phyloP scores from a whole-genome alignment of 2,329 filamentous ascomycete genomes.

The Colletotrichum viniferum region DNA sequence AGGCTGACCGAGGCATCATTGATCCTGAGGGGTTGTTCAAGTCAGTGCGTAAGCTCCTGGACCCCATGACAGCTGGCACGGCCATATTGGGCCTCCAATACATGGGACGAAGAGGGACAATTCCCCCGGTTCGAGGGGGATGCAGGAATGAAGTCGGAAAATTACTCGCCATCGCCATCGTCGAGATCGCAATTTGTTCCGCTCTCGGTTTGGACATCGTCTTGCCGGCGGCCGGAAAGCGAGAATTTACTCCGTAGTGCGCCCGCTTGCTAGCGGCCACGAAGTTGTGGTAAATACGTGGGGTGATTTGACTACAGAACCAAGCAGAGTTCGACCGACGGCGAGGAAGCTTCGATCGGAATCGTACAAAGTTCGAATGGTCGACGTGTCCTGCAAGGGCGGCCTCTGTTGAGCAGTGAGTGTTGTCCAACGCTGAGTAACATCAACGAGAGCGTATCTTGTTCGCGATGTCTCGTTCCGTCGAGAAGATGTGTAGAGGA shows the following conservation, averaged over 20 bases:
- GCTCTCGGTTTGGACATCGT: not conserved
- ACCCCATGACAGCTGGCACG: not conserved
- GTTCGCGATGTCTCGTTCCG: fast-evolving
- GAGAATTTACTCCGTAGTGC: not conserved
- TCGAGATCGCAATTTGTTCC: not conserved
- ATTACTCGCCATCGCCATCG: not conserved
- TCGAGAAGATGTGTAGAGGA: not conserved
- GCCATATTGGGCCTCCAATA: not conserved
- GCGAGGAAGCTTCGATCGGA: not conserved
- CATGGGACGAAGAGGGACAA: not conserved
- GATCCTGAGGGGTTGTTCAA: not conserved
- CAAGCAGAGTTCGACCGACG: not conserved
- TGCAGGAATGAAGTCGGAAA: fast-evolving
- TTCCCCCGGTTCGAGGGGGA: not conserved
- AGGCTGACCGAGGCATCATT: not conserved
- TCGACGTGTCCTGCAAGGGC: not conserved
- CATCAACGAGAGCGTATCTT: not conserved
- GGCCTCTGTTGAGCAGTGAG: fast-evolving
- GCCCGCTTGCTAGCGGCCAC: not conserved
- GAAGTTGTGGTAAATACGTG: fast-evolving
- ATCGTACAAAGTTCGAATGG: not conserved
- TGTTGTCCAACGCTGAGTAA: not conserved
- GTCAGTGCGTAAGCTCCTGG: not conserved
- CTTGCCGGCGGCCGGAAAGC: not conserved
- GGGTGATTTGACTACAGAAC: not conserved